These are phyloP conservation scores for Phytophthora citrophthora DNA, from an alignment of 352 stramenopile species.

Conservation along the genomic window DNA sequence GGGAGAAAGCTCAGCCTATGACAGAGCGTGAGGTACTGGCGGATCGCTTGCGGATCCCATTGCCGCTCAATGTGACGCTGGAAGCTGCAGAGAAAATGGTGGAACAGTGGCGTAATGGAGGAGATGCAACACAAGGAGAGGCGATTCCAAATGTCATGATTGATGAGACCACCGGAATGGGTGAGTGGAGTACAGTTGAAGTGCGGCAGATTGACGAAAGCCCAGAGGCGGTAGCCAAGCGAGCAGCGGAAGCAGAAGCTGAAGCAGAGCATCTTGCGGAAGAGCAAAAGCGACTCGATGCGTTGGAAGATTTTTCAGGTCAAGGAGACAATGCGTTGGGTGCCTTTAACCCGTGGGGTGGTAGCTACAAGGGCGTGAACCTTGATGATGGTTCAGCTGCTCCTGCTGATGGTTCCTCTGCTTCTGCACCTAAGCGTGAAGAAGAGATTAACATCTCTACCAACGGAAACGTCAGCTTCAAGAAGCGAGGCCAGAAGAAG, in stretches of 20 bases:
- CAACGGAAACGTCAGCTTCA: conserved; percentile 69
- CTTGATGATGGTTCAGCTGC: conserved; percentile 43
- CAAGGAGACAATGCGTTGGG: conserved; percentile 80
- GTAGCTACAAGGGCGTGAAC: conserved; percentile 84
- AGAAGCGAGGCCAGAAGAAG: conserved; percentile 74
- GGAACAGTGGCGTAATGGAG: conserved; percentile 43
- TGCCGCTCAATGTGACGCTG: conserved; percentile 68
- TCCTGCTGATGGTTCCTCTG: conserved; percentile 1
- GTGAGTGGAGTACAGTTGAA: conserved; percentile 81
- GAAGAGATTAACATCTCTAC: conserved; percentile 67
- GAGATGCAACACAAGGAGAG: conserved; percentile 17
- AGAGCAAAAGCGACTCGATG: conserved; percentile 61
- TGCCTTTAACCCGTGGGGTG: conserved; percentile 85
- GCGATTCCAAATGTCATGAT: conserved; percentile 35
- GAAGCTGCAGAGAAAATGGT: conserved; percentile 74
- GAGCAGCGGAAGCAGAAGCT: conserved; percentile 49
- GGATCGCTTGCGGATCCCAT: conserved; percentile 71
- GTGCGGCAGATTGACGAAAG: conserved; percentile 81
- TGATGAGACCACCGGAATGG: conserved; percentile 81
- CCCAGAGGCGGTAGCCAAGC: conserved; percentile 62
- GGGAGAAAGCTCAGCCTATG: conserved; percentile 34
- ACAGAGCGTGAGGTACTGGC: conserved; percentile 59
- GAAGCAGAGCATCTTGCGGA: conserved; percentile 45
- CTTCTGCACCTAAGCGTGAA: conserved; percentile 30
- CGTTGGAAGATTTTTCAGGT: conserved; percentile 66